Base-by-base conservation (phyloP, 331 rosid genomes). In the Prunus yedoensis region DNA sequence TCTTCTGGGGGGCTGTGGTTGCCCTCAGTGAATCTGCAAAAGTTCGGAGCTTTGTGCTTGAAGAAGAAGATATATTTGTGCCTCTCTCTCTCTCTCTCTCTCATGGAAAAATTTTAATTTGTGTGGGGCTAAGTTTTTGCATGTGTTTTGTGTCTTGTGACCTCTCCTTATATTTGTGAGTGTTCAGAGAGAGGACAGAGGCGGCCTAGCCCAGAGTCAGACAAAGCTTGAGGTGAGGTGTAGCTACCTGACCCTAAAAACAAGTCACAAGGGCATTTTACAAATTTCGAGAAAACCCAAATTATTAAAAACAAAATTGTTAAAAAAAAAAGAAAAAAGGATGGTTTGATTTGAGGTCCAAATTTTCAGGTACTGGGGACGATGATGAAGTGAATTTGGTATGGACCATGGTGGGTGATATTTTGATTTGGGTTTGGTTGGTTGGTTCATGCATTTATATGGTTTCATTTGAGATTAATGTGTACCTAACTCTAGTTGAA, bases 1-100 rank as follows among this genome's bases (percentile, higher is more conserved):
- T 88, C 85, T 80, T 80, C 79, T 66, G 65, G 71, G 16, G n/a
- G 70, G 66, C 61, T 68, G 15, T 77, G 74, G 71, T 75, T 68
- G 65, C 32, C 17, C 66, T 30, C 2, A 13, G 52, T 69, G 85
- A 80, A 74, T 77, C 75, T 69, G 66, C 38, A 8, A 69, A 66
- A 23, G 18, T 45, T 81, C 79, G 88, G 79, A 68, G 70, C 46
- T 41, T 86, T 70, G 32, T 76, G 79, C 64, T 3, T 35, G 2
- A 9, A 6, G 43, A 38, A 38, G 66, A 41, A 38, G 43, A 38
- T 6, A 1, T 6, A 38, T 38, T 6, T 38, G 43, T 6, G 43
- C 43, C 43, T 1, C 41, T 35, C 2, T 35, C 43, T 35, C n/a
- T n/a, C n/a, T n/a, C 8, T 38, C 43, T 6, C 41, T 4, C 35